Evolutionary conservation across 306 rosid species (phyloP).

Genomic region (Neltuma alba): DNA sequence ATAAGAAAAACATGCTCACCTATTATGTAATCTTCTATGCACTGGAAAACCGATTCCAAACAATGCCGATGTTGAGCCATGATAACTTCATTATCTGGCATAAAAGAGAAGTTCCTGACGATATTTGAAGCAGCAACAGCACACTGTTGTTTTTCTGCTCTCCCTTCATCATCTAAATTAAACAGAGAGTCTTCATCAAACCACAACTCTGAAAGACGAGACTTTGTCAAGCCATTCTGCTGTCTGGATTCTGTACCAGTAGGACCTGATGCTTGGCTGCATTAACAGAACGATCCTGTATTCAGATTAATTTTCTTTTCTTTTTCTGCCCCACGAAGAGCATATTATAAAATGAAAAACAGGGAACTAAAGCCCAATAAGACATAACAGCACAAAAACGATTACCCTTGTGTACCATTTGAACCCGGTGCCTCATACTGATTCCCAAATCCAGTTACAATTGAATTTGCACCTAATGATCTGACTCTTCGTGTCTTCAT

Average conservation of each 20-base stretch:
- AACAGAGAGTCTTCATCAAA: slow-evolving; percentile 88
- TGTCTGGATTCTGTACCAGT: slow-evolving; percentile 53
- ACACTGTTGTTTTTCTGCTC: slow-evolving; percentile 88
- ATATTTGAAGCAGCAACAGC: slow-evolving; percentile 96
- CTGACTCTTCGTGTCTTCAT: slow-evolving; percentile 65
- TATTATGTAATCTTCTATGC: slow-evolving; percentile 72
- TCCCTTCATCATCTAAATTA: slow-evolving; percentile 90
- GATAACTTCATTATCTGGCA: slow-evolving; percentile 95
- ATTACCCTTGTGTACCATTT: slow-evolving; percentile 68
- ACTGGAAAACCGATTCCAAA: slow-evolving; percentile 88
- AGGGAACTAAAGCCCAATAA: slow-evolving; percentile 21
- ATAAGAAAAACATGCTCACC: slow-evolving; percentile 53
- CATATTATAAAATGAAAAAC: slow-evolving; percentile 19
- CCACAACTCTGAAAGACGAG: slow-evolving; percentile 77
- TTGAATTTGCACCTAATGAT: slow-evolving; percentile 72
- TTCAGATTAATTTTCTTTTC: slow-evolving; percentile 40
- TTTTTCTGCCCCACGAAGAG: slow-evolving; percentile 14
- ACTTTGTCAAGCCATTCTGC: slow-evolving; percentile 55
- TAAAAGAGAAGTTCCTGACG: slow-evolving; percentile 92
- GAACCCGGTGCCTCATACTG: slow-evolving; percentile 70
- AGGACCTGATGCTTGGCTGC: slow-evolving; percentile 67
- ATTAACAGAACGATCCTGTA: slow-evolving; percentile 28
- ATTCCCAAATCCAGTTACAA: slow-evolving; percentile 86
- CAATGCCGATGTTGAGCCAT: slow-evolving; percentile 97
- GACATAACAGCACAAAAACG: slow-evolving; percentile 8